Evolutionary conservation across 2,329 filamentous ascomycete genomes (phyloP), one percentile per base, ranked within the genome.

Genomic region (Coniochaeta sp.): DNA sequence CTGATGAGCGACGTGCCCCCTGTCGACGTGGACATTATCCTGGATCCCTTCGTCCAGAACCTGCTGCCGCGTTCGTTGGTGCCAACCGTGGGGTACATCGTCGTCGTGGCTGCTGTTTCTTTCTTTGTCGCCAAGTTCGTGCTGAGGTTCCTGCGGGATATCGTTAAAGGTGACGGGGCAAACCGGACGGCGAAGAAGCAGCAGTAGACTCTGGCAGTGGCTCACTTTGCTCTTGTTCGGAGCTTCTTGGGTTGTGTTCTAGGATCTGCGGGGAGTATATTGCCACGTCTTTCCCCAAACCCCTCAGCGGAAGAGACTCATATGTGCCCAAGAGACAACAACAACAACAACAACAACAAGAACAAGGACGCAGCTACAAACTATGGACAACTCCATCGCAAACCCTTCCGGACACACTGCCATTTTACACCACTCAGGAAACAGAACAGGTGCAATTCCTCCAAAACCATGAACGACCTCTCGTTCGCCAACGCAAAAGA

Each of bases 11-110:
- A 81, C 62, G 89, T 90, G 16, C 87, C 88, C 2, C 84, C 86
- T 0, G 91, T 98, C 4, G 77, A 86, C 58, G 89, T 89, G 58
- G 93, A 99, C 67, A 74, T 87, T 72, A 89, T 97, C 67, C 83
- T 99, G 26, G 95, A 98, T 72, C 92, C 92, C 0, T 98, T 88
- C 70, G 62, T 96, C 44, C 75, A 88, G 68, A 95, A 96, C 75
- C 70, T 92, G 17, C 80, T 98, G 58, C 95, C 95, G 14, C 80
- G 79, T 58, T 96, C 92, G 4, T 77, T 98, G 17, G 68, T 89
- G 24, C 87, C 90, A 22, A 93, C 89, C 1, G 84, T 84, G 14
- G 76, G 75, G 38, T 96, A 92, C 73, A 80, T 96, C 59, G 67
- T 81, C 4, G 65, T 83, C 3, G 81, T 96, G 59, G 84, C 85